These are phyloP conservation scores for Echites panduratus DNA, from an alignment of 257 asterid species.

Conservation along the genomic window DNA sequence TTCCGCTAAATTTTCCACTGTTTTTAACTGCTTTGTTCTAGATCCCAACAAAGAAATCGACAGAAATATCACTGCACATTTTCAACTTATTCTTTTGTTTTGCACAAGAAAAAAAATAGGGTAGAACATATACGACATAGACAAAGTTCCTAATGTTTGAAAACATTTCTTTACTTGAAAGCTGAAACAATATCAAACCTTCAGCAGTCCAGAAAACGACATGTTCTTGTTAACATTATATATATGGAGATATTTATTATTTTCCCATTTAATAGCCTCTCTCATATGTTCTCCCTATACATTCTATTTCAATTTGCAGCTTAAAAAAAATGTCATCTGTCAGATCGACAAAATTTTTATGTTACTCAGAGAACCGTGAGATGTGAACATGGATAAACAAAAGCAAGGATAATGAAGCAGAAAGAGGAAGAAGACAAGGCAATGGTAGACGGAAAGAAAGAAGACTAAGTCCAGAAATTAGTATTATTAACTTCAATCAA, in stretches of 20 bases:
- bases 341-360: not conserved
- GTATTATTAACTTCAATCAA: constrained; percentile 12
- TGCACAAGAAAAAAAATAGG: not conserved
- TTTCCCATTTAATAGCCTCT: not conserved
- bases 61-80: not conserved
- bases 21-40: not conserved
- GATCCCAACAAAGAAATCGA: not conserved
- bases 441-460: not conserved
- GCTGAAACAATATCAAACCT: too few species aligned
- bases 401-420: constrained; percentile 2
- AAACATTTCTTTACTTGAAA: not conserved
- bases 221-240: too few species aligned
- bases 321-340: not conserved
- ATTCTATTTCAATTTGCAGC: not conserved
- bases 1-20: not conserved
- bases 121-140: not conserved
- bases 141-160: not conserved
- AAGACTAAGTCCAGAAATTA: constrained; percentile 3
- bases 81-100: constrained; percentile 1
- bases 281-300: not conserved
- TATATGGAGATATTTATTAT: too few species aligned
- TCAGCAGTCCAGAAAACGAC: not conserved
- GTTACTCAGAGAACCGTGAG: not conserved
- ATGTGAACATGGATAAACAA: not conserved
- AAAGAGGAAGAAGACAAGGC: constrained; percentile 5